A percentile compares a stretch with the other conserved stretches of the same genome.
phyloP scores from a whole-genome alignment of 2,329 filamentous ascomycete genomes.

The Colletotrichum tamarilloi region DNA sequence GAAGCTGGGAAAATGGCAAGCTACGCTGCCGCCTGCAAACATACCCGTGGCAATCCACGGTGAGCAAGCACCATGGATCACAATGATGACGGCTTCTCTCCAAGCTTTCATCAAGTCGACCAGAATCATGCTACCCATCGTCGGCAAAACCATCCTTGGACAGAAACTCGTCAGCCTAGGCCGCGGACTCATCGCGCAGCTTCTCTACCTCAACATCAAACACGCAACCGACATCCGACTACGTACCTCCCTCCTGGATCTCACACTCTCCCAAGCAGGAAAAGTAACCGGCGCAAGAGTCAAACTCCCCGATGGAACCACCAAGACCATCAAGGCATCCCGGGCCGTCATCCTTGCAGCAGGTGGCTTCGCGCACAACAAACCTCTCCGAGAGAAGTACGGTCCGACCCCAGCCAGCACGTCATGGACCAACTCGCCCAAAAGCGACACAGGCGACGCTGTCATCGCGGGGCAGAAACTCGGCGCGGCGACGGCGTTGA shows the following conservation, averaged over 20 bases:
- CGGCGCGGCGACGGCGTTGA: conserved; percentile 43
- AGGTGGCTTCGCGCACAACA: conserved; percentile 49
- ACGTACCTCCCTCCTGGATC: conserved; percentile 24
- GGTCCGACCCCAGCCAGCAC: conserved; percentile 36
- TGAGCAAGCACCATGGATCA: conserved; percentile 14
- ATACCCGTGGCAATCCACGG: conserved; percentile 34
- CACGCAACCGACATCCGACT: conserved; percentile 28
- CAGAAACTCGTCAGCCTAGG: conserved; percentile 39
- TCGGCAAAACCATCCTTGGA: conserved; percentile 30
- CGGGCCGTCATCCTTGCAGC: conserved; percentile 47
- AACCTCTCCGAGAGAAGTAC: conserved; percentile 42
- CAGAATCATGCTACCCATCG: conserved; percentile 10
- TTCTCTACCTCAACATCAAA: conserved; percentile 38
- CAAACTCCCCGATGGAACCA: conserved; percentile 35
- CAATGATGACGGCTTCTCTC: background rate
- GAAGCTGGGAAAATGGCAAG: conserved; percentile 41
- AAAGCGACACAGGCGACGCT: conserved; percentile 43
- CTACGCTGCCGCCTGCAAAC: conserved; percentile 33
- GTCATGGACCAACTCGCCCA: conserved; percentile 42
- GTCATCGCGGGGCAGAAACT: conserved; percentile 32
- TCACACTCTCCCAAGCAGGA: conserved; percentile 35
- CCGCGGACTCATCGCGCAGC: conserved; percentile 38
- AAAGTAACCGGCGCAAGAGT: conserved; percentile 37
- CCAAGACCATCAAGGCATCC: conserved; percentile 39
- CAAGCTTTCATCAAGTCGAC: background rate